A percentile compares a stretch with the other conserved stretches of the same genome.
Conservation (phyloP, 805 yeast species). For the Candida succiphila region DNA sequence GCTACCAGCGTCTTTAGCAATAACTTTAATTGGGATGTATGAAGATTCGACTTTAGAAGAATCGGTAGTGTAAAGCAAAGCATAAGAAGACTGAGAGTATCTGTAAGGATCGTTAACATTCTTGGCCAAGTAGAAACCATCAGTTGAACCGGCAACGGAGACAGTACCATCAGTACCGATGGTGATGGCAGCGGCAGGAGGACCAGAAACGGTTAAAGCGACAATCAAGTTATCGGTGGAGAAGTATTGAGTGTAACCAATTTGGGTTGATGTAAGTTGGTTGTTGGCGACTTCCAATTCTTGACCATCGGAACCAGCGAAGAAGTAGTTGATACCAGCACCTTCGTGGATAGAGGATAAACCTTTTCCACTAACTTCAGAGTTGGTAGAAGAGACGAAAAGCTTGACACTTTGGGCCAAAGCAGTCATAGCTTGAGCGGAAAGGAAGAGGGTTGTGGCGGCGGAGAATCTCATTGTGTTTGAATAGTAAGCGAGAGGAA, state of each 20-base stretch:
- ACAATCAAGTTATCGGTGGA: constrained; percentile 1
- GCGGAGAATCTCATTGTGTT: constrained; percentile 1
- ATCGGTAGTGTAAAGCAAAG: constrained; percentile 14
- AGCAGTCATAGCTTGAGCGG: constrained; percentile 1
- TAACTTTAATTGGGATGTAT: constrained; percentile 1
- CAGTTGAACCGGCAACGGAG: constrained; percentile 17
- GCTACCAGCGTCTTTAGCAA: constrained; percentile 1
- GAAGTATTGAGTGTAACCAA: constrained; percentile 11
- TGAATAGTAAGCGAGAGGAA: not conserved
- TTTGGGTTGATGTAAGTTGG: too few relatives aligned
- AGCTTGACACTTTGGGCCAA: constrained; percentile 10
- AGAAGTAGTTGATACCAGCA: constrained; percentile 34
- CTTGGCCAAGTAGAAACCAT: constrained; percentile 27
- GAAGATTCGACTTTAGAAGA: constrained; percentile 2
- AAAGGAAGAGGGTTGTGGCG: constrained; percentile 1
- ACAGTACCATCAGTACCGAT: constrained; percentile 15
- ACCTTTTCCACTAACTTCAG: constrained; percentile 18
- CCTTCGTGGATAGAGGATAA: constrained; percentile 31
- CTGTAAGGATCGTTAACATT: constrained; percentile 32
- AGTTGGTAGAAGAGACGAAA: constrained; percentile 14
- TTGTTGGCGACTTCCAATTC: too few relatives aligned
- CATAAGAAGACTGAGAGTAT: constrained; percentile 19
- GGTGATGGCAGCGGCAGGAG: constrained; percentile 2
- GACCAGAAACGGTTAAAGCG: too few relatives aligned
- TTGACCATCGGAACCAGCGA: constrained; percentile 19